These are phyloP conservation scores for Pseudotulostoma volvatum DNA, from an alignment of 495 filamentous ascomycete genomes.

Conservation along the genomic window DNA sequence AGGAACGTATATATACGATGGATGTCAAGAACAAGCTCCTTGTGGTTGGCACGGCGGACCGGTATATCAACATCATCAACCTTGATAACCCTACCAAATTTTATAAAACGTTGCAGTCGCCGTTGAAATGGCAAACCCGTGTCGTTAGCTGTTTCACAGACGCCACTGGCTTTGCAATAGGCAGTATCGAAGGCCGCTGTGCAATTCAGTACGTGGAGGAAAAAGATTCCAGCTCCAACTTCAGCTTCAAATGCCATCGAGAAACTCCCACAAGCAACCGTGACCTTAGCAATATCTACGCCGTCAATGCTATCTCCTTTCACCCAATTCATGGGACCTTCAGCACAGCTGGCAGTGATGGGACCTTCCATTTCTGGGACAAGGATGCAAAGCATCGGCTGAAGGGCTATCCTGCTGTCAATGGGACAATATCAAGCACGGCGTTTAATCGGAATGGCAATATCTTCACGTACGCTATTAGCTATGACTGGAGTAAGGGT, in stretches of 20 bases:
- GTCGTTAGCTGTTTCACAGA: conserved; percentile 75
- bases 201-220: conserved; percentile 82
- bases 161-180: conserved; percentile 69
- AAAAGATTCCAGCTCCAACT: conserved; percentile 66
- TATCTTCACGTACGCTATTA: conserved; percentile 81
- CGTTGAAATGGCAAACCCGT: conserved; percentile 77
- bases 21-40: conserved; percentile 65
- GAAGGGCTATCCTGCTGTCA: conserved; percentile 74
- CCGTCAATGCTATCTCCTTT: conserved; percentile 80
- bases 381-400: conserved; percentile 75
- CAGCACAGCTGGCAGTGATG: conserved; percentile 76
- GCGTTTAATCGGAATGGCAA: conserved; percentile 60
- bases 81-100: conserved; percentile 60
- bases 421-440: conserved; percentile 62
- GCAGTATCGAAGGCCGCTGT: conserved; percentile 78
- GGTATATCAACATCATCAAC: conserved; percentile 75
- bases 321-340: conserved; percentile 79
- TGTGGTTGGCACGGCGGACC: conserved; percentile 71
- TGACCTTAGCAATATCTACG: conserved; percentile 63
- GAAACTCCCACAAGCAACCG: conserved; percentile 46
- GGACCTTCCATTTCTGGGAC: conserved; percentile 84
- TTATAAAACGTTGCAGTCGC: conserved; percentile 69
- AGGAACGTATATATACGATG: conserved; percentile 77
- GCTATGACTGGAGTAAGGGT: conserved; percentile 92
- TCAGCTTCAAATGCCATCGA: conserved; percentile 90